phyloP scores from a whole-genome alignment of 805 yeast species.

The Suhomyces kilbournensis region DNA sequence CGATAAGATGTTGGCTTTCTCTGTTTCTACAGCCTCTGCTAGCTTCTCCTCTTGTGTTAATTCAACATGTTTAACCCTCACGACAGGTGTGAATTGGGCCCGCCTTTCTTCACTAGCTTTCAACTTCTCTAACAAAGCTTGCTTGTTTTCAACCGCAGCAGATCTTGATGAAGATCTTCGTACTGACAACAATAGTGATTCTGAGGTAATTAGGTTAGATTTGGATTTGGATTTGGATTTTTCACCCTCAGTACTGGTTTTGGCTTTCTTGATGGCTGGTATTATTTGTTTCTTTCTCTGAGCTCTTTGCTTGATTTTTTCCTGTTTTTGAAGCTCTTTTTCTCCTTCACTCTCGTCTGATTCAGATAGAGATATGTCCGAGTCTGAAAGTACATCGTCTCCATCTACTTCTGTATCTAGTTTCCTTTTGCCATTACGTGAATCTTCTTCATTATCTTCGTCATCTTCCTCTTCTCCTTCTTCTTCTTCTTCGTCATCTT shows the following conservation, averaged over 20 bases:
- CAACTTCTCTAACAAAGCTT: slow-evolving; percentile 71
- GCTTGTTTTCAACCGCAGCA: slow-evolving; percentile 72
- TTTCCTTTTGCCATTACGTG: slow-evolving; percentile 15
- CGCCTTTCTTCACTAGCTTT: slow-evolving; percentile 64
- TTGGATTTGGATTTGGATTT: slow-evolving; percentile 35
- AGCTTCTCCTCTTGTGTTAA: slow-evolving; percentile 70
- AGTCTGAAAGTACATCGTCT: slow-evolving; percentile 56
- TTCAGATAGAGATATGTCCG: slow-evolving; percentile 49
- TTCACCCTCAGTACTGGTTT: slow-evolving; percentile 13
- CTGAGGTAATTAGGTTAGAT: slow-evolving; percentile 36
- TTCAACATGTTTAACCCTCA: slow-evolving; percentile 42
- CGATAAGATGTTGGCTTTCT: slow-evolving; percentile 68
- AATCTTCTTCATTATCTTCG: slow-evolving; percentile 11
- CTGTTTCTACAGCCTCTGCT: slow-evolving; percentile 86
- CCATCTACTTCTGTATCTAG: slow-evolving; percentile 13
- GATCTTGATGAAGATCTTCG: slow-evolving; percentile 76
- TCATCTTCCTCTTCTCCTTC: slow-evolving; percentile 20
- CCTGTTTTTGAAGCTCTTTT: slow-evolving; percentile 51
- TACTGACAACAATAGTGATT: slow-evolving; percentile 46
- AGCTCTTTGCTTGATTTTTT: slow-evolving; percentile 31
- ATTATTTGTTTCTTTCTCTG: slow-evolving; percentile 20
- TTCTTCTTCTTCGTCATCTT: slow-evolving; percentile 43
- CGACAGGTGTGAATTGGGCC: slow-evolving; percentile 43
- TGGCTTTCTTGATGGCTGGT: slow-evolving; percentile 34
- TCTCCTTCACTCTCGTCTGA: slow-evolving; percentile 71